Base-by-base conservation (phyloP, 441 rosid species). In the Hypseocharis bilobata region DNA sequence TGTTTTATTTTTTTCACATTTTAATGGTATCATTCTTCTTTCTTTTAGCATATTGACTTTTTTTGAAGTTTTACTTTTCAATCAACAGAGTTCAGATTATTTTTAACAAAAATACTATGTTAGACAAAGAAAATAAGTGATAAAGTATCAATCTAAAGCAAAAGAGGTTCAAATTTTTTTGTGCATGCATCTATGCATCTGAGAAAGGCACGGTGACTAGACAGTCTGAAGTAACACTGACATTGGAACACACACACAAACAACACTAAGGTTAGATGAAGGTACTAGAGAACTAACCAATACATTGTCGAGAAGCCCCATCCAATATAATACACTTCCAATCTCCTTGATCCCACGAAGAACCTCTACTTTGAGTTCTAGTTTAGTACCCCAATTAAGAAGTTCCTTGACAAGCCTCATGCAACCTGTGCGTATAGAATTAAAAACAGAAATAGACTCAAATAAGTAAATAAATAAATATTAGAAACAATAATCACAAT, bases 261-360 rank as follows among this genome's bases (percentile, higher is more conserved):
- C n/a, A n/a, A n/a, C n/a, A n/a, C n/a, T n/a, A n/a, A n/a, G n/a
- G 40, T 4, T 45, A 69, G 44, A 44, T 58, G 62, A 68, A 74
- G 71, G 70, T 72, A 17, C 60, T 36, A 28, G 30, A 71, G 67
- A 49, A 85, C 96, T 85, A 67, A 94, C 99, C 96, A 89, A 78
- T 47, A 87, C 96, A 63, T 82, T 85, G 78, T 94, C 99, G 23
- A 94, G 96, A 81, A 94, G 89, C 64, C 99, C 96, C 83, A 91
- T 94, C 88, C 85, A 85, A 60, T 94, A 94, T 70, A 94, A 74
- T 22, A 91, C 85, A 72, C 99, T 91, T 66, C 99, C 99, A 75
- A 94, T 91, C 84, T 94, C 98, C 73, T 91, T 94, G 64, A 91
- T 89, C 67, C 96, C 98, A n/a, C 84, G 73, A 57, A 91, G 85